A percentile compares a stretch with the other conserved stretches of the same genome.
Conservation (phyloP, 495 filamentous ascomycete species). For the Cercophora sp. region DNA sequence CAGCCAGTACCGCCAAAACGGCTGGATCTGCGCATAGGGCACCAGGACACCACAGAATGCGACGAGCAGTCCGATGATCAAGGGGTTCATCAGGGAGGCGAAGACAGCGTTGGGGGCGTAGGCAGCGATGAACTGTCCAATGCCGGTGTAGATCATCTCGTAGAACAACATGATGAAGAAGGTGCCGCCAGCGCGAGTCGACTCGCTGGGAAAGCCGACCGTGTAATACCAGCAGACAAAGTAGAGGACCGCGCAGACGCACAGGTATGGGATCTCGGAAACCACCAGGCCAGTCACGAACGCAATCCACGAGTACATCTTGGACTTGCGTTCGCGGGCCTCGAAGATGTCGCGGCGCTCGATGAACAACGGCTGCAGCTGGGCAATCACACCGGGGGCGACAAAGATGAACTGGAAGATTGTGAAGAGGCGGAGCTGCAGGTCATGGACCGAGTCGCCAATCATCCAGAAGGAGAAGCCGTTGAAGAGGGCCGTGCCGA, state of each 20-base stretch:
- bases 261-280: slow-evolving; percentile 56
- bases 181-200: slow-evolving; percentile 39
- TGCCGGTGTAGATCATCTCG: slow-evolving; percentile 45
- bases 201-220: slow-evolving; percentile 42
- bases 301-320: slow-evolving; percentile 69
- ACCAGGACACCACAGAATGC: slow-evolving; percentile 54
- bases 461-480: slow-evolving; percentile 75
- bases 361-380: slow-evolving; percentile 69
- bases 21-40: slow-evolving; percentile 46
- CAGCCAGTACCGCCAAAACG: slow-evolving; percentile 44
- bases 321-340: slow-evolving; percentile 66
- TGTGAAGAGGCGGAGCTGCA: slow-evolving; percentile 70
- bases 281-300: slow-evolving; percentile 49
- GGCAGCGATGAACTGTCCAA: slow-evolving; percentile 42
- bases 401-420: slow-evolving; percentile 63
- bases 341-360: slow-evolving; percentile 65
- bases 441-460: slow-evolving; percentile 57
- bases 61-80: slow-evolving; percentile 48
- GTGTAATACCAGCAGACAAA: slow-evolving; percentile 60
- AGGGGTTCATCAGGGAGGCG: slow-evolving; percentile 48
- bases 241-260: slow-evolving; percentile 54
- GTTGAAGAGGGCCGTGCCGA: slow-evolving; percentile 56
- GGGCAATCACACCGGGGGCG: slow-evolving; percentile 43
- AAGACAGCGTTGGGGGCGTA: slow-evolving; percentile 54
- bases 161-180: slow-evolving; percentile 47